phyloP scores from a whole-genome alignment of 768 basidiomycete species.

The Mycena filopes region DNA sequence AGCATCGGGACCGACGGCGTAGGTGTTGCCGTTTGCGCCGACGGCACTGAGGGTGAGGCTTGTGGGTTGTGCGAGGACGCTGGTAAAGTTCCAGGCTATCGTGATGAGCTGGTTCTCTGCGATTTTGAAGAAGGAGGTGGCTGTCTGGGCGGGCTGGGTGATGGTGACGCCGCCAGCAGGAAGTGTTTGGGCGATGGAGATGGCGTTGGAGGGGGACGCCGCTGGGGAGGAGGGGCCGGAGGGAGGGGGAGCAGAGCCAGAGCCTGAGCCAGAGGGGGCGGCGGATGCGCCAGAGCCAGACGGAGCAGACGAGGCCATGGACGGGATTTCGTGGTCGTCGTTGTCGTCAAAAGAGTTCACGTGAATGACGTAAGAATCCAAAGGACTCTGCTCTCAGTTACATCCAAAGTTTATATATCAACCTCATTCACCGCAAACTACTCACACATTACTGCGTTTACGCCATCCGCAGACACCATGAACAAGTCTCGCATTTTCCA shows the following conservation, averaged over 20 bases:
- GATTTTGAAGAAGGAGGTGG: constrained; percentile 91
- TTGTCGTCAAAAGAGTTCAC: not conserved
- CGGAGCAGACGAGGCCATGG: not conserved
- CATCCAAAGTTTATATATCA: too few species aligned
- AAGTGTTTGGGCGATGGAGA: constrained; percentile 58
- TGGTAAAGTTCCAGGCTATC: constrained; percentile 92
- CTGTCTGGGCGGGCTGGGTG: constrained; percentile 84
- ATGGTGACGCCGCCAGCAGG: constrained; percentile 76
- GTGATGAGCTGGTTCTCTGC: constrained; percentile 78
- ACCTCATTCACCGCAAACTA: too few species aligned
- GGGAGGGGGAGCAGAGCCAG: constrained; percentile 6
- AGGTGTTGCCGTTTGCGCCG: constrained; percentile 90
- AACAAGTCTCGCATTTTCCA: too few species aligned
- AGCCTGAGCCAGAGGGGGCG: constrained; percentile 3
- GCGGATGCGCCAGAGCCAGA: not conserved
- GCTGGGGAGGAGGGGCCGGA: not conserved
- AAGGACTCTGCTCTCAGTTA: too few species aligned
- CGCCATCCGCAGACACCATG: too few species aligned
- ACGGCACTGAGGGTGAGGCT: constrained; percentile 84
- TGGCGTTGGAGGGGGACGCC: constrained; percentile 5
- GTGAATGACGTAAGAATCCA: not conserved
- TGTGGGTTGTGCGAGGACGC: constrained; percentile 74
- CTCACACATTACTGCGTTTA: too few species aligned
- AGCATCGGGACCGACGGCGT: constrained; percentile 80
- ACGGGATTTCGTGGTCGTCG: not conserved